Evolutionary conservation across 2,329 filamentous ascomycete genomes (phyloP).

Genomic region (Apiospora hydei): DNA sequence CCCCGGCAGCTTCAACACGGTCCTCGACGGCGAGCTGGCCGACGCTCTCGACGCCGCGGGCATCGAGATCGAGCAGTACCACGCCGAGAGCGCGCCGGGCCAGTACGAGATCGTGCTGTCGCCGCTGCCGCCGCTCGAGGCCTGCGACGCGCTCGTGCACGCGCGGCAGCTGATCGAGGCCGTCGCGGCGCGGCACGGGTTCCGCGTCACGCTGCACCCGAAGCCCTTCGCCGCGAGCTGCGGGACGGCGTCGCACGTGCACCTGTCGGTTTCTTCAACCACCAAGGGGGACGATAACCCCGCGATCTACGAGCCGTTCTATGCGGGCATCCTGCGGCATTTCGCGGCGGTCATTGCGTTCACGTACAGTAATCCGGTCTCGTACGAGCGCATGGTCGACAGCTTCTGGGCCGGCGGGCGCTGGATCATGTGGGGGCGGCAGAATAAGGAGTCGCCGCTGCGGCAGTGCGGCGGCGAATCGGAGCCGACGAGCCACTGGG

Average conservation of each 20-base stretch:
- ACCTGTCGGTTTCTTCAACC: conserved; percentile 68
- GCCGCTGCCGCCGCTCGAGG: conserved; percentile 66
- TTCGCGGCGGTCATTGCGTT: conserved; percentile 73
- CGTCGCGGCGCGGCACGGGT: conserved; percentile 66
- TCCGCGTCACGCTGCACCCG: conserved; percentile 76
- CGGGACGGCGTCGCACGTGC: conserved; percentile 73
- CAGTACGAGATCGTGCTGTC: conserved; percentile 82
- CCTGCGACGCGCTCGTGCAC: conserved; percentile 76
- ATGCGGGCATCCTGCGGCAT: conserved; percentile 73
- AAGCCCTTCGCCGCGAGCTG: conserved; percentile 66
- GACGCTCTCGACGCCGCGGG: conserved; percentile 64
- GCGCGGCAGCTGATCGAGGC: conserved; percentile 73
- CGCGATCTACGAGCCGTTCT: conserved; percentile 68
- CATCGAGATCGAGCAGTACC: conserved; percentile 75
- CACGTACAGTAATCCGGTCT: conserved; percentile 68
- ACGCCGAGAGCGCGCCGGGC: conserved; percentile 75
- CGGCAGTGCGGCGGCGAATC: conserved; percentile 62
- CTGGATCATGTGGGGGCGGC: conserved; percentile 81
- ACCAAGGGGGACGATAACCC: conserved; percentile 38
- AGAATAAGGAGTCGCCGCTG: conserved; percentile 80
- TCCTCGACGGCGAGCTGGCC: conserved; percentile 70
- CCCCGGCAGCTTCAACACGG: conserved; percentile 52
- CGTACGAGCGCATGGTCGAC: conserved; percentile 73
- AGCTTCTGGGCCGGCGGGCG: conserved; percentile 80
- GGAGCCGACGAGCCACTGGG: conserved; percentile 67